Evolutionary conservation across 2,329 filamentous ascomycete genomes (phyloP), one percentile per base, ranked within the genome.

Genomic region (Paraphoma chrysanthemicola): DNA sequence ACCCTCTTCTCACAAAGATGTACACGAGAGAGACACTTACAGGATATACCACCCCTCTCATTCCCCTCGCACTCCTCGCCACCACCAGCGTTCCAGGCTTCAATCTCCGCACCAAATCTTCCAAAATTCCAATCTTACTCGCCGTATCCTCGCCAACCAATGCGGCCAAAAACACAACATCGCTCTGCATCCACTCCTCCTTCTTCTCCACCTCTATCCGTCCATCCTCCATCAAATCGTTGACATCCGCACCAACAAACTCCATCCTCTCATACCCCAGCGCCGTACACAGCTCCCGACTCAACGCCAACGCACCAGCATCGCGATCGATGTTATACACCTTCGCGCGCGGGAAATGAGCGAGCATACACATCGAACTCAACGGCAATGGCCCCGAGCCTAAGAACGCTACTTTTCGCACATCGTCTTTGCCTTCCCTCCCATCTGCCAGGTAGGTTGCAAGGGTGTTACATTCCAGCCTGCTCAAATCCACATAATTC

Each of bases 351-450:
- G 73, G 70, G 11, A 81, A 73, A 2, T 71, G 63, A 1, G 74
- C 62, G 12, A 78, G 58, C 2, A 84, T 69, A 55, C 81, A 82
- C 3, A 84, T 64, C 0, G 79, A 80, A 0, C 81, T 83, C 14
- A 85, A 62, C 0, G 82, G 83, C 1, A 85, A 63, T 0, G 82
- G 82, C 0, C 83, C 82, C 0, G 80, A 83, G 11, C 83, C 82
- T 4, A 85, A 75, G 60, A 85, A 83, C 1, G 79, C 80, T 16
- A 84, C 72, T 6, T 65, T 74, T 0, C 54, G 56, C 0, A 77
- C 23, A 23, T 23, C 23, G 23, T 23, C 23, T 23, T 23, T 23
- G 23, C 23, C 23, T 5, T 23, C 23, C 23, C 23, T 23, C 23
- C 23, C 23, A 23, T 23, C 23, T 23, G 23, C 23, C 14, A 73